Percentiles rank a stretch among this genome's conserved stretches.
These are phyloP conservation scores for Hanseniaspora vineae DNA, from an alignment of 805 yeast species.

Conservation along the genomic window DNA sequence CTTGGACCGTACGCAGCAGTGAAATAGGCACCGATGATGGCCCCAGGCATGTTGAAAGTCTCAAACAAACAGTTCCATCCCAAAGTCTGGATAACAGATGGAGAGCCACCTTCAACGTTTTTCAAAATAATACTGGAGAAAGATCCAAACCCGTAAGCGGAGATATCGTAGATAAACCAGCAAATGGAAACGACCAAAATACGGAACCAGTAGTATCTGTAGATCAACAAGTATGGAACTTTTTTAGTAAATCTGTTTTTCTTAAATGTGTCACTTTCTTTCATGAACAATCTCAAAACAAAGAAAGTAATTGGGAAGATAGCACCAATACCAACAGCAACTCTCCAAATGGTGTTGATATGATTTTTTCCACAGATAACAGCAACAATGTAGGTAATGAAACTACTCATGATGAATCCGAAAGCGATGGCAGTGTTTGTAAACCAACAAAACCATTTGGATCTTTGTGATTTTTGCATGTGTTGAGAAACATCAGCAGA, in stretches of 20 bases:
- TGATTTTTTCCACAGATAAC: constrained; percentile 69
- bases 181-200: constrained; percentile 54
- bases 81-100: constrained; percentile 52
- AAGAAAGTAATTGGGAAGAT: constrained; percentile 74
- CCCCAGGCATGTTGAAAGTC: constrained; percentile 85
- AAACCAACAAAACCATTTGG: constrained; percentile 82
- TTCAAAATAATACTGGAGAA: constrained; percentile 64
- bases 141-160: constrained; percentile 76
- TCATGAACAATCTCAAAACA: constrained; percentile 61
- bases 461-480: constrained; percentile 71
- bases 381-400: constrained; percentile 73
- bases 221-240: constrained; percentile 50
- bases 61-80: constrained; percentile 92
- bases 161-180: constrained; percentile 90
- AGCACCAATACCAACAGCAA: constrained; percentile 82
- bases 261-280: constrained; percentile 60
- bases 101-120: constrained; percentile 41
- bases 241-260: constrained; percentile 54
- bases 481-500: constrained; percentile 92
- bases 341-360: constrained; percentile 81
- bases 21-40: constrained; percentile 67
- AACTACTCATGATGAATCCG: constrained; percentile 75
- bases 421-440: constrained; percentile 79
- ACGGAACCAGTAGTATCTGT: constrained; percentile 81
- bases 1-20: constrained; percentile 90